Percentiles rank a stretch among this genome's conserved stretches.
phyloP scores from a whole-genome alignment of 1,284 basidiomycete genomes.

The Sporisorium sorghi region DNA sequence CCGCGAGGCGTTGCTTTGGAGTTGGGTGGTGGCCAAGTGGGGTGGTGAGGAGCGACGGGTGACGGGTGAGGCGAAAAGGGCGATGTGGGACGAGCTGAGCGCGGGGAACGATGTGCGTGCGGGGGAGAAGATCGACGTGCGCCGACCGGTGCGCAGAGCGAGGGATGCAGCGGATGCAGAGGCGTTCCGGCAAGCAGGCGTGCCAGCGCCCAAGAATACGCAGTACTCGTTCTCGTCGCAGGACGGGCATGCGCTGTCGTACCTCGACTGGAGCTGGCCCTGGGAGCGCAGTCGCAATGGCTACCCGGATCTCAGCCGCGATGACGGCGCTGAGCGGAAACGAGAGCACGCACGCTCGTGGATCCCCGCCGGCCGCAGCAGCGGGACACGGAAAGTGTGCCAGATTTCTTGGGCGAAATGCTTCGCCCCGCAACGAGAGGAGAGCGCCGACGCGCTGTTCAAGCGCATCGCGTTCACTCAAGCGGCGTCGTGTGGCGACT shows the following conservation, averaged over 20 bases:
- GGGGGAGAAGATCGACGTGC: slow-evolving; percentile 10
- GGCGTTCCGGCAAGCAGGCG: slow-evolving; percentile 25
- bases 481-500: slow-evolving; percentile 38
- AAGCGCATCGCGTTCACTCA: slow-evolving; percentile 44
- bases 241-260: slow-evolving; percentile 48
- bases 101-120: neutral
- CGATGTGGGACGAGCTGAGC: slow-evolving; percentile 70
- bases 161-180: slow-evolving; percentile 14
- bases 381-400: slow-evolving; percentile 22
- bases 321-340: neutral
- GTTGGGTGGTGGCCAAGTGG: slow-evolving; percentile 56
- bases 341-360: slow-evolving; percentile 23
- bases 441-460: slow-evolving; percentile 40
- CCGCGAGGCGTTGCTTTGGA: slow-evolving; percentile 60
- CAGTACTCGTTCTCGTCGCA: slow-evolving; percentile 50
- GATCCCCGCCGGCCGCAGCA: neutral
- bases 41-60: slow-evolving; percentile 66
- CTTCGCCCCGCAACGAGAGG: slow-evolving; percentile 11
- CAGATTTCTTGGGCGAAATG: slow-evolving; percentile 15
- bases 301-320: slow-evolving; percentile 43
- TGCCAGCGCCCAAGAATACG: slow-evolving; percentile 42
- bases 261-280: slow-evolving; percentile 51
- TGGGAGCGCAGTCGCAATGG: slow-evolving; percentile 43
- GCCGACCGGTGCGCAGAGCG: slow-evolving; percentile 25
- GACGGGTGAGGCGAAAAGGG: slow-evolving; percentile 51